Conservation (phyloP, 306 rosid species). For the Datisca glomerata region DNA sequence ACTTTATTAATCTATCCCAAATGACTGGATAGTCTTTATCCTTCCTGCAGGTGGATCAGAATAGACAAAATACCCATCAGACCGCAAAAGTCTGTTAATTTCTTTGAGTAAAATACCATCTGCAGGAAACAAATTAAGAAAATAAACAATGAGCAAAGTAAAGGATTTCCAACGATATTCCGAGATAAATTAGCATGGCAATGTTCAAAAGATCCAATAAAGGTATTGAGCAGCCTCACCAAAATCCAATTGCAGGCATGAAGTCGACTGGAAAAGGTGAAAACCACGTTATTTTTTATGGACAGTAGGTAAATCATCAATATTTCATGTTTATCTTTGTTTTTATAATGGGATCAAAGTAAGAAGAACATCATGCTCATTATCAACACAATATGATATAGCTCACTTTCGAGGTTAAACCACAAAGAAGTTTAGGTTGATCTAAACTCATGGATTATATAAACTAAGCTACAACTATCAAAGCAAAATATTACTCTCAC, state of each 20-base stretch:
- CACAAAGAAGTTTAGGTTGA: no score
- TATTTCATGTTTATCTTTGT: background rate
- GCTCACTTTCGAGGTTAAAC: no score
- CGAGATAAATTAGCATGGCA: background rate
- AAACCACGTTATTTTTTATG: no score
- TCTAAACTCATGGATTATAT: no score
- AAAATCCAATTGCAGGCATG: no score
- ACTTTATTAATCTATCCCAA: slow-evolving; percentile 71
- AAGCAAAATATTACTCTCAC: no score
- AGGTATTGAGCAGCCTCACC: no score
- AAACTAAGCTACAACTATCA: no score
- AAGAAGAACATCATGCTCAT: no score
- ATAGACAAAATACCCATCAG: slow-evolving; percentile 70
- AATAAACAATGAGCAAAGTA: background rate
- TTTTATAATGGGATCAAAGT: no score
- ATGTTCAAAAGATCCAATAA: background rate
- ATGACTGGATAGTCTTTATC: slow-evolving; percentile 58
- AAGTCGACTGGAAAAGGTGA: background rate
- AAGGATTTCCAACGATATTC: background rate
- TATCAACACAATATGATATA: no score
- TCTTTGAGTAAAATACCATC: slow-evolving; percentile 88
- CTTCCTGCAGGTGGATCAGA: slow-evolving; percentile 87
- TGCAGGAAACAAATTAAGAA: slow-evolving; percentile 21
- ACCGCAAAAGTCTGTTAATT: slow-evolving; percentile 59
- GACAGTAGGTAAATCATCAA: background rate